Conservation (phyloP, 2,329 filamentous ascomycete species). For the Aspergillaceae sp. region DNA sequence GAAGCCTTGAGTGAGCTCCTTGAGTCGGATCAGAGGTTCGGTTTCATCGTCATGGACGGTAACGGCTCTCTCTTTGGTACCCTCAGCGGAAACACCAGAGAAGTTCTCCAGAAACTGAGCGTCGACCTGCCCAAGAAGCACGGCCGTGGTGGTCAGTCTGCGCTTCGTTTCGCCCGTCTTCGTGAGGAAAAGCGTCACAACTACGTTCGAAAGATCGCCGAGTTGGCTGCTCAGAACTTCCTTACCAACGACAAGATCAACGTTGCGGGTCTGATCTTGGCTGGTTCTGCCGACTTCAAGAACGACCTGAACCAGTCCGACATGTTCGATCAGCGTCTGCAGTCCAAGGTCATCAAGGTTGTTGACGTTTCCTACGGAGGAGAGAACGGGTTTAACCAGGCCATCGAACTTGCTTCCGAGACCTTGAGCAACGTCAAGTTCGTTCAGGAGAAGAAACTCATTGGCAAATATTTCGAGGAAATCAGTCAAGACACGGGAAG, state of each 20-base stretch:
- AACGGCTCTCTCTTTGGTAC: constrained; percentile 97
- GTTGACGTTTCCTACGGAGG: constrained; percentile 98
- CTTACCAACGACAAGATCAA: constrained; percentile 98
- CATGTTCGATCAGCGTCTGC: constrained; percentile 87
- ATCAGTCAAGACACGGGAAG: constrained; percentile 96
- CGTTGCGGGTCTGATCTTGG: constrained; percentile 87
- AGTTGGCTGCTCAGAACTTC: constrained; percentile 96
- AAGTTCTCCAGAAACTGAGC: constrained; percentile 94
- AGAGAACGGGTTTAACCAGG: constrained; percentile 99
- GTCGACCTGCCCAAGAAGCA: constrained; percentile 99
- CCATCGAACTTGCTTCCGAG: constrained; percentile 89
- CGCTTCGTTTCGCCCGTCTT: constrained; percentile 97
- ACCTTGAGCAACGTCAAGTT: constrained; percentile 99
- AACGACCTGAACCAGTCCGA: constrained; percentile 97
- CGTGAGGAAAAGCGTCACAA: constrained; percentile 99
- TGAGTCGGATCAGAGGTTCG: constrained; percentile 98
- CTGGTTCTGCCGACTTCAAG: constrained; percentile 98
- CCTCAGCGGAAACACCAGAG: constrained; percentile 91
- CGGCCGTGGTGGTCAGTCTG: constrained; percentile 99
- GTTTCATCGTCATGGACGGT: constrained; percentile 99
- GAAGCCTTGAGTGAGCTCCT: constrained; percentile 94
- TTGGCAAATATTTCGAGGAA: constrained; percentile 97
- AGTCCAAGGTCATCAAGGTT: constrained; percentile 96
- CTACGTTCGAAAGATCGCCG: constrained; percentile 97
- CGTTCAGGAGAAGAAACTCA: constrained; percentile 99